phyloP scores from a whole-genome alignment of 2,329 filamentous ascomycete species.

The Arthrobotrys megalospora region DNA sequence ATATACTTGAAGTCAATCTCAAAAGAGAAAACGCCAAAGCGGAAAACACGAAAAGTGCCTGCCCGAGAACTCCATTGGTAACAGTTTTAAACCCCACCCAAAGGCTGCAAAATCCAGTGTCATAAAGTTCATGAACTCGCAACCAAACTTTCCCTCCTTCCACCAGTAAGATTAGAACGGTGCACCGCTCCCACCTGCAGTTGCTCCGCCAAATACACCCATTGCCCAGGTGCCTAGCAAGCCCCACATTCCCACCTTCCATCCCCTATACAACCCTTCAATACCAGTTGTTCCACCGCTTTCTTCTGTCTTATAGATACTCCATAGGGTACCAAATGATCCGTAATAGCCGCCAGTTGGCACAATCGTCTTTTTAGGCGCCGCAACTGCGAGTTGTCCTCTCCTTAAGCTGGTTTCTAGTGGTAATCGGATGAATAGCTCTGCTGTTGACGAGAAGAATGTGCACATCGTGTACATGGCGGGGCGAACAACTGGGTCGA shows the following conservation, averaged over 20 bases:
- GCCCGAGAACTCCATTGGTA: slow-evolving; percentile 37
- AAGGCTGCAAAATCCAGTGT: slow-evolving; percentile 40
- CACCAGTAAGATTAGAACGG: slow-evolving; percentile 36
- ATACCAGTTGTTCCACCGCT: slow-evolving; percentile 68
- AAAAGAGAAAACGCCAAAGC: slow-evolving; percentile 39
- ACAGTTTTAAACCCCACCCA: slow-evolving; percentile 13
- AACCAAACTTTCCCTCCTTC: background rate
- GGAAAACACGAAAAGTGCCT: slow-evolving; percentile 18
- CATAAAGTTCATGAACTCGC: slow-evolving; percentile 44
- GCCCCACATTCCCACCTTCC: slow-evolving; percentile 73
- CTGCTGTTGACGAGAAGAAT: slow-evolving; percentile 83
- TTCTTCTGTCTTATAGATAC: slow-evolving; percentile 87
- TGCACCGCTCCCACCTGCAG: slow-evolving; percentile 64
- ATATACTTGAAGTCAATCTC: slow-evolving; percentile 44
- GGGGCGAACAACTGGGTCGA: slow-evolving; percentile 86
- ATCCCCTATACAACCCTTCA: slow-evolving; percentile 73
- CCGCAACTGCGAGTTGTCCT: slow-evolving; percentile 81
- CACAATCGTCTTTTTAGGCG: slow-evolving; percentile 80
- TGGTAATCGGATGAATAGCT: slow-evolving; percentile 88
- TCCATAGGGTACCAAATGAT: slow-evolving; percentile 91
- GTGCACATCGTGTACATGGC: slow-evolving; percentile 85
- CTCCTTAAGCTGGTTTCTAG: slow-evolving; percentile 92
- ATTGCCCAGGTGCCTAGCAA: slow-evolving; percentile 73
- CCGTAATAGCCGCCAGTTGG: slow-evolving; percentile 85
- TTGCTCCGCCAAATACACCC: slow-evolving; percentile 66